Percentiles rank a stretch among this genome's conserved stretches.
Evolutionary conservation across 331 rosid species (phyloP).

Genomic region (Rosa hybrid): DNA sequence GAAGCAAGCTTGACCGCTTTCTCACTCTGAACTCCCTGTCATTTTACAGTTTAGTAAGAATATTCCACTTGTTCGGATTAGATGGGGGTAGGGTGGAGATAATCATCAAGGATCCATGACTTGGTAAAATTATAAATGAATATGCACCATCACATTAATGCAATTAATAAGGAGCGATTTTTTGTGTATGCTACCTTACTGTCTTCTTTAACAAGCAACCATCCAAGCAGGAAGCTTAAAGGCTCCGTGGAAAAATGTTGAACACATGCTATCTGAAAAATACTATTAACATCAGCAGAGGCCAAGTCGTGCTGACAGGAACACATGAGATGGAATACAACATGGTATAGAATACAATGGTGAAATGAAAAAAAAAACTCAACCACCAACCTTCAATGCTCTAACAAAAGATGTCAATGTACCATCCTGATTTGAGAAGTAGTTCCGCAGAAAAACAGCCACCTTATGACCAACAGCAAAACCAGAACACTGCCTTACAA

Average conservation of each 20-base stretch:
- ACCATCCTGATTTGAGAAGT: constrained; percentile 91
- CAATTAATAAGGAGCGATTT: not conserved
- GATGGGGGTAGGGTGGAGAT: not conserved
- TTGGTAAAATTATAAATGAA: not conserved
- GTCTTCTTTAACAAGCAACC: constrained; percentile 50
- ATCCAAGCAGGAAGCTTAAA: constrained; percentile 58
- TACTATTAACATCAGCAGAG: constrained; percentile 24
- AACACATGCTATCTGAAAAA: constrained; percentile 72
- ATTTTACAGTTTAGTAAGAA: constrained; percentile 15
- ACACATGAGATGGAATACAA: constrained; percentile 6
- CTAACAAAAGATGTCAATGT: constrained; percentile 79
- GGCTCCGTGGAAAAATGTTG: constrained; percentile 85
- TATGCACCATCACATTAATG: not conserved
- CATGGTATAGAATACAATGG: constrained; percentile 8
- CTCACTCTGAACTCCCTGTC: constrained; percentile 52
- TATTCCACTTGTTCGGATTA: constrained; percentile 4
- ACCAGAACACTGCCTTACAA: constrained; percentile 60
- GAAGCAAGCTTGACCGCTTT: constrained; percentile 47
- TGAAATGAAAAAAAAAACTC: constrained; percentile 5
- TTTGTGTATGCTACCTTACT: constrained; percentile 44
- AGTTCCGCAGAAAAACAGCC: constrained; percentile 73
- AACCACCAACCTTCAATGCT: constrained; percentile 81
- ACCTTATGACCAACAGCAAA: constrained; percentile 79
- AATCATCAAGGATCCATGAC: constrained; percentile 3
- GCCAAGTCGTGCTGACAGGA: constrained; percentile 16